Base-by-base conservation (phyloP, 805 yeast species). In the Clavispora fructus region DNA sequence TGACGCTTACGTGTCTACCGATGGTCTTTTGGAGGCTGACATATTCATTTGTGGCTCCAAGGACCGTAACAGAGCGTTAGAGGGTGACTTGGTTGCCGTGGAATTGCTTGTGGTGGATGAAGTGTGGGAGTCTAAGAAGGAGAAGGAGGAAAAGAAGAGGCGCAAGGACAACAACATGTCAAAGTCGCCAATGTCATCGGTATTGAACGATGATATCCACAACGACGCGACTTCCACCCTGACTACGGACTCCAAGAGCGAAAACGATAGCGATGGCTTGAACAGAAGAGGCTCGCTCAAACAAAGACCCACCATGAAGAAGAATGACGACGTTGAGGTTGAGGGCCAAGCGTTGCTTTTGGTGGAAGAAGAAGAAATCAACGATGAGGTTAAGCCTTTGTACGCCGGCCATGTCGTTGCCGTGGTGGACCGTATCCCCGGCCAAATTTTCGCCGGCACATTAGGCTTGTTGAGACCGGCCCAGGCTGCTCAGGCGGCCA, bases 381-480 rank as follows among this genome's bases (percentile, higher is more conserved):
- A 84, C 59, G 97, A 92, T 62, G 96, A 88, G 39, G 82, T 82
- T 55, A 91, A 88, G 63, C 99, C 99, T 7, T 73, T 94, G 43
- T 94, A 92, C 59, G 97, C 98, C 0, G 99, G 99, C 19, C 99
- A 94, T 60, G 96, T 94, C 45, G 98, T 94, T 53, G 99, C 99
- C 1, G 96, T 94, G 27, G 86, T 94, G 54, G 99, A 94, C 63
- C 85, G 99, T 65, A 90, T 91, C 49, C 97, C 98, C 0, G 97
- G 98, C 19, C 99, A 94, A 64, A 75, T 91, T 45, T 94, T 94
- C 61, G 83, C 96, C 31, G 98, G 99, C 53, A 90, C 97, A 7
- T 73, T 94, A 51, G 98, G 98, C 0, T 71, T 94, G 42, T 77
- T 94, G 55, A 82, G 99, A 65, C 99, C 99, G 4, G 94, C 97